Conservation (phyloP, 169 alveolate species). For the Plasmodium inui region DNA sequence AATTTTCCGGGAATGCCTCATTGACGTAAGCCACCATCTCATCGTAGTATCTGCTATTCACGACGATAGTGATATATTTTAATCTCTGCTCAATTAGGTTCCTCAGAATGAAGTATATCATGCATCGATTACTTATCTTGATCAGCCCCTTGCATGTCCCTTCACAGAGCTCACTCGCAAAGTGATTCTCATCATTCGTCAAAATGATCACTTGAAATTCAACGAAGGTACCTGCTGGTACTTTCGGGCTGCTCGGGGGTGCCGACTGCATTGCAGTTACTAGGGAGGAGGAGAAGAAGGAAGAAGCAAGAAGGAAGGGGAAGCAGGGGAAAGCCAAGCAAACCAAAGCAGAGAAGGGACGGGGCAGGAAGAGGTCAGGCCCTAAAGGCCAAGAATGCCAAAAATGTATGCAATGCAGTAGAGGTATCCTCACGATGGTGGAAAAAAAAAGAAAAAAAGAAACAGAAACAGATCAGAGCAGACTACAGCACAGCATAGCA, state of each 20-base stretch:
- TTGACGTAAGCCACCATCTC: constrained; percentile 51
- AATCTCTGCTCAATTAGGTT: constrained; percentile 55
- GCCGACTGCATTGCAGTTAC: neutral
- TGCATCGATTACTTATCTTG: constrained; percentile 42
- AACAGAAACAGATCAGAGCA: neutral
- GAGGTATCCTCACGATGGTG: neutral
- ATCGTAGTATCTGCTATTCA: constrained; percentile 34
- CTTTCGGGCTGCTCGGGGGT: constrained; percentile 2
- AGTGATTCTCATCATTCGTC: constrained; percentile 53
- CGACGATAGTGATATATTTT: constrained; percentile 52
- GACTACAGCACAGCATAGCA: neutral
- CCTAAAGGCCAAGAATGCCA: neutral
- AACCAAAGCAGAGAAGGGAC: neutral
- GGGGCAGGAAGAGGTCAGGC: neutral
- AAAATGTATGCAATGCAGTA: neutral
- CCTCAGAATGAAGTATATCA: constrained; percentile 47
- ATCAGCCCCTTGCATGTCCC: constrained; percentile 50
- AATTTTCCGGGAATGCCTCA: constrained; percentile 53
- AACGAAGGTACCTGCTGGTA: constrained; percentile 40
- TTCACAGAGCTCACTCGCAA: constrained; percentile 53
- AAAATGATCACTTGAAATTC: constrained; percentile 63
- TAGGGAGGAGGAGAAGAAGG: neutral
- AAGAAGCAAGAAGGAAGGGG: neutral
- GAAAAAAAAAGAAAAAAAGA: neutral
- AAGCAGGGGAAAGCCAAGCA: neutral